These are phyloP conservation scores for Antarctomyces pellizariae DNA, from an alignment of 495 filamentous ascomycete genomes.

Conservation along the genomic window DNA sequence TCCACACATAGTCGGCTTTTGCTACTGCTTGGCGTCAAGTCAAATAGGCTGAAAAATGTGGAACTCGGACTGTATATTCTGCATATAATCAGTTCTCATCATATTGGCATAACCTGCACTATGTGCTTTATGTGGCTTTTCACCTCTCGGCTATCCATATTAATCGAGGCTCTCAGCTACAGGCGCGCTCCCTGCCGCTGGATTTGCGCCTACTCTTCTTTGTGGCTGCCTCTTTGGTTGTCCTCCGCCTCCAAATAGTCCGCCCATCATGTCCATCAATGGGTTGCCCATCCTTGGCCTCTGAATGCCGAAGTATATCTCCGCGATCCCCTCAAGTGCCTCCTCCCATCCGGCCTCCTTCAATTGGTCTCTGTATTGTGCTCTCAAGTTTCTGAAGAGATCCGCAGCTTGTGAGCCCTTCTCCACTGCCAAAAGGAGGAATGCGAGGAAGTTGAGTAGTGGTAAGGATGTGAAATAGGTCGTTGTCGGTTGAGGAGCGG, in stretches of 20 bases:
- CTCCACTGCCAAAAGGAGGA: slow-evolving; percentile 66
- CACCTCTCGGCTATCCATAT: too few species aligned
- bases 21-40: too few species aligned
- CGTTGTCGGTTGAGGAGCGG: too few species aligned
- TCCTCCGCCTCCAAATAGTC: slow-evolving; percentile 59
- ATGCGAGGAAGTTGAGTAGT: slow-evolving; percentile 72
- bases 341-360: slow-evolving; percentile 66
- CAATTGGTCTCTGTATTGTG: slow-evolving; percentile 57
- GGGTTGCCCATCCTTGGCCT: slow-evolving; percentile 72
- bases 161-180: slow-evolving; percentile 29
- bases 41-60: too few species aligned
- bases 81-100: too few species aligned
- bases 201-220: slow-evolving; percentile 21
- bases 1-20: too few species aligned
- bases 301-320: slow-evolving; percentile 95
- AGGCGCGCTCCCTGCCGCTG: slow-evolving; percentile 22
- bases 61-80: too few species aligned
- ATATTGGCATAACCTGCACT: too few species aligned
- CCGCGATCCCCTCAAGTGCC: slow-evolving; percentile 62
- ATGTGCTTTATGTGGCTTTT: too few species aligned
- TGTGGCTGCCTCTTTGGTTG: slow-evolving; percentile 18
- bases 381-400: slow-evolving; percentile 59
- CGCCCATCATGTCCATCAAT: slow-evolving; percentile 92
- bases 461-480: too few species aligned
- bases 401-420: slow-evolving; percentile 55